Evolutionary conservation across 2,329 filamentous ascomycete genomes (phyloP), one percentile per base, ranked within the genome.

Genomic region (Pseudocercospora ulei): DNA sequence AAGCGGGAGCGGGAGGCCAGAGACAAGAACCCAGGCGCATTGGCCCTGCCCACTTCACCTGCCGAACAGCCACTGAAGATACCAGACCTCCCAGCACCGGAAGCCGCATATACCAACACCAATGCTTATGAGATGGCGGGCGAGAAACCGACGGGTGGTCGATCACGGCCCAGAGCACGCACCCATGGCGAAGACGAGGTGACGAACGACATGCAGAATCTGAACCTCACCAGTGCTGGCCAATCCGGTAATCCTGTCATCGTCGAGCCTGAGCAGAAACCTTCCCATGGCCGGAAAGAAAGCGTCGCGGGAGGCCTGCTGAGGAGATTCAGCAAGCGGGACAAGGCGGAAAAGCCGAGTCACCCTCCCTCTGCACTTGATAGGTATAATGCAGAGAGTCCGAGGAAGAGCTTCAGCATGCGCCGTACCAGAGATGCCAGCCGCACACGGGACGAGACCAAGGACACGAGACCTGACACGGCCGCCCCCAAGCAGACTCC

Each of bases 141-240:
- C 11, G 86, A 94, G 62, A 87, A 79, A 56, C 79, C 83, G 7
- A 90, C 83, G 1, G 84, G 86, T 27, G 83, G 84, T 28, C 73
- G 88, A 43, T 80, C 83, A 20, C 73, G 90, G 34, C 85, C 87
- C 5, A 75, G 90, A 33, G 86, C 90, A 22, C 75, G 90, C 49
- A 96, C 90, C 0, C 88, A 96, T 56, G 90, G 88, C 9, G 90
- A 96, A 61, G 88, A 96, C 47, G 90, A 98, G 41, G 73, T 84
- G 7, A 72, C 78, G 0, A 83, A 93, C 33, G 71, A 72, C 5
- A 65, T 82, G 58, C 80, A 84, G 61, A 75, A 77, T 49, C 62
- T 80, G 12, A 75, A 78, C 47, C 55, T 73, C 17, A 60, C 70
- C 26, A 71, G 78, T 16, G 70, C 75, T 13, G 24, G 73, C 75